A percentile compares a stretch with the other conserved stretches of the same genome.
Conservation (phyloP, 495 filamentous ascomycete species). For the Hypoxylon rickii region DNA sequence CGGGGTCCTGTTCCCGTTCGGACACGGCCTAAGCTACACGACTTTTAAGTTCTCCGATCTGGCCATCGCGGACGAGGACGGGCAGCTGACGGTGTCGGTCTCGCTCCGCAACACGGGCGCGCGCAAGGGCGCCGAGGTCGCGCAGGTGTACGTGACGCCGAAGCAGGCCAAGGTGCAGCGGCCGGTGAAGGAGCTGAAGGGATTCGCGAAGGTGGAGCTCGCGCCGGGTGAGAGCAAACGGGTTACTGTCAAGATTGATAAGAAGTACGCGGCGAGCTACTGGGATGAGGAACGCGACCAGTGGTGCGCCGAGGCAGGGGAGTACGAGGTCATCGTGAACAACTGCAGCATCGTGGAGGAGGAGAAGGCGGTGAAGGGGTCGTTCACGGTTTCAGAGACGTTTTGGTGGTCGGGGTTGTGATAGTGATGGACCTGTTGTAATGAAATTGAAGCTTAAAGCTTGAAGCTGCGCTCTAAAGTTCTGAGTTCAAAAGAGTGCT, state of each 20-base stretch:
- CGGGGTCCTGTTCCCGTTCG: constrained; percentile 71
- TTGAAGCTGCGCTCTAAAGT: no score
- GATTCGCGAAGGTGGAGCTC: constrained; percentile 71
- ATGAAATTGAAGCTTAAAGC: neutral
- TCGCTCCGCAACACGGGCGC: constrained; percentile 60
- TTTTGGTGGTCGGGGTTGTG: constrained; percentile 60
- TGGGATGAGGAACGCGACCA: constrained; percentile 70
- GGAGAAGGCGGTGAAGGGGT: constrained; percentile 45
- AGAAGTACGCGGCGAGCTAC: constrained; percentile 66
- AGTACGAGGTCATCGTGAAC: constrained; percentile 61
- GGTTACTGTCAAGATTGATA: constrained; percentile 61
- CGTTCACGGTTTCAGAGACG: constrained; percentile 60
- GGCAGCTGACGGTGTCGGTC: constrained; percentile 51
- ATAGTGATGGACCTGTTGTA: no score
- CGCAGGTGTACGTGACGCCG: constrained; percentile 62
- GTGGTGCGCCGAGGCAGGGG: constrained; percentile 70
- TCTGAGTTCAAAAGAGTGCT: no score
- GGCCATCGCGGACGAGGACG: constrained; percentile 38
- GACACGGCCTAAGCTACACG: constrained; percentile 75
- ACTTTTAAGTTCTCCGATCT: constrained; percentile 64
- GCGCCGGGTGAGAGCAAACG: constrained; percentile 64
- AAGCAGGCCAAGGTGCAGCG: constrained; percentile 57
- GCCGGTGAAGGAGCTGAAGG: constrained; percentile 72
- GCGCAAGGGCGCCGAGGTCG: constrained; percentile 68
- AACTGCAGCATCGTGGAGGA: constrained; percentile 53